phyloP scores from a whole-genome alignment of 139 green algal species.

The Edaphochlamys debaryana region DNA sequence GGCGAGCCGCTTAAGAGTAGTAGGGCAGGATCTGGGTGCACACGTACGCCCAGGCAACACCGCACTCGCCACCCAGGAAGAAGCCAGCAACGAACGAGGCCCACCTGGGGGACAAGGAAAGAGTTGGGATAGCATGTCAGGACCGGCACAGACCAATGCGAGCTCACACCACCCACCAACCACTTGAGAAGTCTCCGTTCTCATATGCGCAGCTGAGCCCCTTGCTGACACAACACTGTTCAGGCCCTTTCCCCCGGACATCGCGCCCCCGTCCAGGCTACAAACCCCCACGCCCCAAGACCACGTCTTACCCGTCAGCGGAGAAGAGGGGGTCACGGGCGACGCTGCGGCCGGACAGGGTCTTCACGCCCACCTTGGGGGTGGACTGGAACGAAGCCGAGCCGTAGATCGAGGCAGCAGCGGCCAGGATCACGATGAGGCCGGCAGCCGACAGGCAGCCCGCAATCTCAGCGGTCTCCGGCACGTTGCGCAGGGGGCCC shows the following conservation, averaged over 20 bases:
- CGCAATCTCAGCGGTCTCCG: constrained; percentile 83
- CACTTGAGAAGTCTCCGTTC: too few species aligned
- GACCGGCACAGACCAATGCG: too few species aligned
- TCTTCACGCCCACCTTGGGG: constrained; percentile 87
- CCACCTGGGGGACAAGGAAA: constrained; percentile 69
- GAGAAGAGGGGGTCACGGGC: constrained; percentile 82
- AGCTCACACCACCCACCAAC: too few species aligned
- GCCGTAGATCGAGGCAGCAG: constrained; percentile 94
- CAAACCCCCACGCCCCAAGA: too few species aligned
- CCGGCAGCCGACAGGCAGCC: constrained; percentile 89
- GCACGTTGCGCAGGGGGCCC: constrained; percentile 87
- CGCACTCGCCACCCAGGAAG: constrained; percentile 89
- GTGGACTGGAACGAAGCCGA: constrained; percentile 88
- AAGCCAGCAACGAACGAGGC: constrained; percentile 90
- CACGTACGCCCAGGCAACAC: constrained; percentile 92
- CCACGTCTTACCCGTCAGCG: constrained; percentile 68
- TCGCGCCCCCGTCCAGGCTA: too few species aligned
- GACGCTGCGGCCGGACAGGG: constrained; percentile 87
- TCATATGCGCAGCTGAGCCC: too few species aligned
- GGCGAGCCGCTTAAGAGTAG: constrained; percentile 72
- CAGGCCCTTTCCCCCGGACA: too few species aligned
- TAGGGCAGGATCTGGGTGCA: constrained; percentile 86
- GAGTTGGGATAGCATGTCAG: not conserved
- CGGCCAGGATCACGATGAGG: constrained; percentile 93
- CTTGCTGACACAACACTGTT: too few species aligned